Evolutionary conservation across 2,329 filamentous ascomycete species (phyloP), one percentile per base, ranked within the genome.

Genomic region (Sarocladium kiliense): DNA sequence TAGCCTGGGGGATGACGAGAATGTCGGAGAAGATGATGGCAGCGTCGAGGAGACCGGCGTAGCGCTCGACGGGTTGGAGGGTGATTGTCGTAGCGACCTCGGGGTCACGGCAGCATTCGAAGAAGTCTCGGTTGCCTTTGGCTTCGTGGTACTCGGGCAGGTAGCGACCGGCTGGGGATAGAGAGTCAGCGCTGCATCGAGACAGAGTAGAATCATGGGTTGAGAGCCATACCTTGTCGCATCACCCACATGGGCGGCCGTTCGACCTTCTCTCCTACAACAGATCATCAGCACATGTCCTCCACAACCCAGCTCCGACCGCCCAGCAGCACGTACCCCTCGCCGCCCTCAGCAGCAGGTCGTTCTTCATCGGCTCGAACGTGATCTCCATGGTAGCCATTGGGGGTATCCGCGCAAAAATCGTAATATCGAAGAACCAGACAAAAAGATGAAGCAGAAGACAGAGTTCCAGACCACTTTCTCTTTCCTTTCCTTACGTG

Each of bases 11-110:
- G 59, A 99, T 92, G 45, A 99, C 94, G 36, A 99, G 84, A 61
- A 99, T 99, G 69, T 99, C 94, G 56, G 91, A 96, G 79, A 99
- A 99, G 71, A 99, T 99, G 66, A 99, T 99, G 58, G 94, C 92
- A 26, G 91, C 93, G 71, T 99, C 94, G 63, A 99, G 84, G 58
- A 99, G 86, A 42, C 91, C 92, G 41, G 81, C 86, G 68, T 86
- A 99, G 54, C 94, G 91, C 64, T 97, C 91, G 65, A 99, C 86
- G 54, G 94, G 94, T 73, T 99, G 94, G 26, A 99, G 82, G 5
- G 94, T 99, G 63, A 99, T 77, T 37, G 89, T 95, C 30, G 91
- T 97, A 53, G 94, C 91, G 60, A 97, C 86, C 71, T 97, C 91
- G 56, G 94, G 91, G 65, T 86, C 84, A 55, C 94, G 91, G 72